A percentile compares a stretch with the other conserved stretches of the same genome.
Evolutionary conservation across 192 early-diverging fungal species (phyloP).

Genomic region (Entomortierella parvispora): DNA sequence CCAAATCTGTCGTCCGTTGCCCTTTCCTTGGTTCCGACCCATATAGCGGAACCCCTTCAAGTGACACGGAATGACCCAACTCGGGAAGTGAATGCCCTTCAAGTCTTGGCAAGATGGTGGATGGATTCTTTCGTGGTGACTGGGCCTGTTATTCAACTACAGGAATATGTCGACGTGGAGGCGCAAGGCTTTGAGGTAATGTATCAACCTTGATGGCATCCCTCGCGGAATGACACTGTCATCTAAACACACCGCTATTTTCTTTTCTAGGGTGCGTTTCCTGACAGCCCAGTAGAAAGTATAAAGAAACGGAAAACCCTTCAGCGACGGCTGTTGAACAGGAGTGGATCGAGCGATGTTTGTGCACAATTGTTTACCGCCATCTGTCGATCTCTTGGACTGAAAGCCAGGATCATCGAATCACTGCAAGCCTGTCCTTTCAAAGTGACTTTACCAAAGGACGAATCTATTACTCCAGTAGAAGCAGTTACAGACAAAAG

Average conservation of each 20-base stretch:
- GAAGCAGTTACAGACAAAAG: constrained; percentile 4
- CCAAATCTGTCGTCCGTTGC: constrained; percentile 30
- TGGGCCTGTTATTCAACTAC: constrained; percentile 37
- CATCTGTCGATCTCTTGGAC: constrained; percentile 61
- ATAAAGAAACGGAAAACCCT: constrained; percentile 32
- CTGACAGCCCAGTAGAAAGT: constrained; percentile 27
- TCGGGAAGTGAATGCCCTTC: constrained; percentile 38
- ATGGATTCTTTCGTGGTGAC: constrained; percentile 48
- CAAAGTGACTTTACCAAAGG: constrained; percentile 53
- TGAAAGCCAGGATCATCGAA: constrained; percentile 68
- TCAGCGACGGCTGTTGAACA: constrained; percentile 26
- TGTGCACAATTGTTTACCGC: constrained; percentile 51
- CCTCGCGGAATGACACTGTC: too few relatives aligned
- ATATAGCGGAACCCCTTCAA: constrained; percentile 32
- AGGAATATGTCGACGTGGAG: constrained; percentile 38
- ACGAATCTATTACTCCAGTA: constrained; percentile 27
- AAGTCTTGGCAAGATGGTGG: constrained; percentile 54
- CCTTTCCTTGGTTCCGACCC: constrained; percentile 50
- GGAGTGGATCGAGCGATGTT: constrained; percentile 55
- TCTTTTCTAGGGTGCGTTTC: constrained; percentile 24
- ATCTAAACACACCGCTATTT: neutral
- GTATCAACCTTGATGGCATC: too few relatives aligned
- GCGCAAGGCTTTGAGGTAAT: constrained; percentile 1
- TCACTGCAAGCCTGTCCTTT: constrained; percentile 75
- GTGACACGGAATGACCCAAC: constrained; percentile 3